Evolutionary conservation across 2,329 filamentous ascomycete species (phyloP).

Genomic region (Phoma sp.): DNA sequence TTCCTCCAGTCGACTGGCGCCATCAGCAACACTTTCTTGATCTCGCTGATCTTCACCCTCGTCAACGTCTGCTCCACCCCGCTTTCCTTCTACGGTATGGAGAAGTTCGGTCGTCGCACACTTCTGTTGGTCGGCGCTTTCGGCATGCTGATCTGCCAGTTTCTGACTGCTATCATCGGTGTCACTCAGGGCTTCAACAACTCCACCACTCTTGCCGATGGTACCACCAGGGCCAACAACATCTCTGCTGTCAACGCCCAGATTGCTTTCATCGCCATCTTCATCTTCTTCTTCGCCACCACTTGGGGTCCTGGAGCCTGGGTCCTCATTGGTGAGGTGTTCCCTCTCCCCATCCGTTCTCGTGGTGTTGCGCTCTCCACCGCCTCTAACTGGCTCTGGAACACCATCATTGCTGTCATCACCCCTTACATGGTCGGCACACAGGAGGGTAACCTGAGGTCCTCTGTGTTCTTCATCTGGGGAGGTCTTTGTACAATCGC

Average conservation of each 20-base stretch:
- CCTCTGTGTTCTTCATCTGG: constrained; percentile 60
- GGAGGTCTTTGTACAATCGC: constrained; percentile 53
- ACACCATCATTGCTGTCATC: constrained; percentile 49
- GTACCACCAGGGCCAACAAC: constrained; percentile 12
- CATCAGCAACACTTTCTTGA: constrained; percentile 61
- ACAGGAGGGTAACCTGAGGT: constrained; percentile 60
- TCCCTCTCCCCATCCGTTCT: constrained; percentile 48
- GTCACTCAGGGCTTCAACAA: constrained; percentile 23
- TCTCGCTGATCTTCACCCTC: constrained; percentile 73
- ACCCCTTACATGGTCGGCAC: constrained; percentile 68
- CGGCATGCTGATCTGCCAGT: constrained; percentile 63
- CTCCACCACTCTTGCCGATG: constrained; percentile 18
- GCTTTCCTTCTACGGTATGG: constrained; percentile 73
- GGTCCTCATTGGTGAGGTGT: constrained; percentile 53
- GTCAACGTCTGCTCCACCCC: constrained; percentile 78
- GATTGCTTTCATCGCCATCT: constrained; percentile 60
- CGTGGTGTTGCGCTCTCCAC: constrained; percentile 55
- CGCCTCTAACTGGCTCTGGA: constrained; percentile 58
- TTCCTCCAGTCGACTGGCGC: constrained; percentile 27
- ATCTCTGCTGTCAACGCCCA: constrained; percentile 26
- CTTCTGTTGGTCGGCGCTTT: constrained; percentile 73
- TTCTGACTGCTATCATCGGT: constrained; percentile 39
- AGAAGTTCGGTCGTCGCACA: constrained; percentile 74
- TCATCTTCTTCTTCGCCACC: constrained; percentile 77
- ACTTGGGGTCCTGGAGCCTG: constrained; percentile 77